These are phyloP conservation scores for Boletus vermiculosoides DNA, from an alignment of 768 basidiomycete genomes.

Conservation along the genomic window DNA sequence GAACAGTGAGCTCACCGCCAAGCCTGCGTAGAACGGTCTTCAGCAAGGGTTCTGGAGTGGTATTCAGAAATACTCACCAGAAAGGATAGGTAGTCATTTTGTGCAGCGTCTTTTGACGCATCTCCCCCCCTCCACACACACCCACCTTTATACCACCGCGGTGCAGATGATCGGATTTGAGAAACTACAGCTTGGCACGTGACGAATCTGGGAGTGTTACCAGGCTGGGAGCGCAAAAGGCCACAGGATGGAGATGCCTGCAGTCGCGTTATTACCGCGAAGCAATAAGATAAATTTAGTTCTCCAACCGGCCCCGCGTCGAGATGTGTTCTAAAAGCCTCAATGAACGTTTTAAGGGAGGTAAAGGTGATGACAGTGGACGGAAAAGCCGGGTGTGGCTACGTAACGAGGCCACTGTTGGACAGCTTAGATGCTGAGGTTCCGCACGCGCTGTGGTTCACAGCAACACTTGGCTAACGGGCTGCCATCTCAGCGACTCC, in stretches of 20 bases:
- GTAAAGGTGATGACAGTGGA: not conserved
- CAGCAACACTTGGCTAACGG: not conserved
- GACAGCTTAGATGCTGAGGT: constrained; percentile 1
- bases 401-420: constrained; percentile 8
- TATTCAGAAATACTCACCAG: constrained; percentile 24
- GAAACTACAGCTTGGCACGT: constrained; percentile 11
- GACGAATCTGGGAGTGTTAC: not conserved
- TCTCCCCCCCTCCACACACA: not conserved
- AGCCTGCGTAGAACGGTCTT: constrained; percentile 43
- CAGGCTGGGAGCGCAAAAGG: constrained; percentile 12
- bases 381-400: constrained; percentile 5
- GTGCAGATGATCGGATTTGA: not conserved
- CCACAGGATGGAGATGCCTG: constrained; percentile 16
- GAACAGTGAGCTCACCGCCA: constrained; percentile 46
- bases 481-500: constrained; percentile 3
- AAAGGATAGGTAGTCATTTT: constrained; percentile 33
- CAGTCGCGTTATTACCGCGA: constrained; percentile 4
- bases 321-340: constrained; percentile 5
- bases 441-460: constrained; percentile 6
- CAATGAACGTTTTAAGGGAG: constrained; percentile 1
- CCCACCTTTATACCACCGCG: constrained; percentile 19
- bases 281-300: constrained; percentile 2
- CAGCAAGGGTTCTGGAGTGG: not conserved
- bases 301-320: not conserved
- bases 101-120: constrained; percentile 10